Base-by-base conservation (phyloP, 306 rosid genomes). In the Datisca glomerata region DNA sequence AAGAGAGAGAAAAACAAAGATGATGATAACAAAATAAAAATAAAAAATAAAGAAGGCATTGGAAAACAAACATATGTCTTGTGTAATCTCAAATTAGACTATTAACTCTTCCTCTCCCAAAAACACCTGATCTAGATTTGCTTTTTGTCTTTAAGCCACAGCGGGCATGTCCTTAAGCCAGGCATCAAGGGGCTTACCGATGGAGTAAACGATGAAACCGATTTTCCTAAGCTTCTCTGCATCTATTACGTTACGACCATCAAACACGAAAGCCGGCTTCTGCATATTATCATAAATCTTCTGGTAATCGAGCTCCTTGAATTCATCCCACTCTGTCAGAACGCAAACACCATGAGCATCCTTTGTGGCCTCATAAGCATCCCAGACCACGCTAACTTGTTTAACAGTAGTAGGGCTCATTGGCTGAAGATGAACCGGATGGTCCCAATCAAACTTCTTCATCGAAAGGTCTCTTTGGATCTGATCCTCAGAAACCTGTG, bases 141-240 rank as follows among this genome's bases (percentile, higher is more conserved):
- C n/a, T n/a, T n/a, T n/a, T n/a, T n/a, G 31, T 33, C 46, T 63
- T 61, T 49, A 86, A 10, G 51, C 51, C 24, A 46, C 16, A 24
- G 38, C 51, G 6, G 51, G 38, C 35, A 46, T 17, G 16, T 46
- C 51, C 37, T 27, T 27, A 2, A 46, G 37, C 51, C 51, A 46
- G 13, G 35, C 21, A 10, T 45, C 50, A 21, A 45, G 10, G 17
- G 50, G 37, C 50, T 45, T 45, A 3, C 50, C 50, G 21, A 45
- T 31, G 4, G 36, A 25, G 36, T 45, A 45, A 25, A 45, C 50
- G 9, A 45, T 45, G 18, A 45, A 45, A 24, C 50, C 50, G 16
- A 45, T 45, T 4, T 17, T 12, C 4, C 50, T 45, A 20, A 45
- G 15, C 50, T 25, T 25, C 50, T 14, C 50, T 5, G 23, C 21